A percentile compares a stretch with the other conserved stretches of the same genome.
Conservation (phyloP, 75 land plant species). For the Picea glauca region DNA sequence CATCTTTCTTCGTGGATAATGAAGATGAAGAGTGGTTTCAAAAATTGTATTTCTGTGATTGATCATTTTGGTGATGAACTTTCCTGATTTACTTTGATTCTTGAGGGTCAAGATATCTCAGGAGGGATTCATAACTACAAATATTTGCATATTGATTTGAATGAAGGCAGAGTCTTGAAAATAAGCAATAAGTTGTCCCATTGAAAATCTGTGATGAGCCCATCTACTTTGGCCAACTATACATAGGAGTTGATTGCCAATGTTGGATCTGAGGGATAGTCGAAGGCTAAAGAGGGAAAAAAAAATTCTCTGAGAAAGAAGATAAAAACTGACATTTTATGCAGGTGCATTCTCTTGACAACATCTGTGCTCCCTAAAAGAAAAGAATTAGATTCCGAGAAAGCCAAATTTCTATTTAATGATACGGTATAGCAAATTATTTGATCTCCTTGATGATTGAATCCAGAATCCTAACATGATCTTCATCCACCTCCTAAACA, state of each 20-base stretch:
- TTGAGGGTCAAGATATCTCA: too few species aligned
- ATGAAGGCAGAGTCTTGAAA: slow-evolving; percentile 47
- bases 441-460: slow-evolving; percentile 36
- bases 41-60: too few species aligned
- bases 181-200: slow-evolving; percentile 33
- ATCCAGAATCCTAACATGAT: slow-evolving; percentile 18
- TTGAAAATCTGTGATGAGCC: slow-evolving; percentile 70
- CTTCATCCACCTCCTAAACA: slow-evolving; percentile 25
- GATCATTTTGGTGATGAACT: too few species aligned
- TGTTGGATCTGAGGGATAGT: slow-evolving; percentile 64
- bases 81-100: too few species aligned
- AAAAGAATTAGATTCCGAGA: slow-evolving; percentile 13
- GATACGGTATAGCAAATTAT: slow-evolving; percentile 39
- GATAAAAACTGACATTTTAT: slow-evolving; percentile 67
- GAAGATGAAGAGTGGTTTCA: slow-evolving; percentile 35
- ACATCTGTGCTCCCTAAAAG: slow-evolving; percentile 31
- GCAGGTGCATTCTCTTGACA: slow-evolving; percentile 42
- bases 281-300: slow-evolving; percentile 37
- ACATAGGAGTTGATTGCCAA: slow-evolving; percentile 53
- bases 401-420: slow-evolving; percentile 34
- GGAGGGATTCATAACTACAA: too few species aligned
- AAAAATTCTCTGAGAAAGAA: slow-evolving; percentile 45
- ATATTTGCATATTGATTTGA: slow-evolving; percentile 34
- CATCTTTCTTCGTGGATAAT: slow-evolving; percentile 10
- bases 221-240: slow-evolving; percentile 43